Conservation (phyloP, 495 filamentous ascomycete species). For the Talaromyces wortmannii region DNA sequence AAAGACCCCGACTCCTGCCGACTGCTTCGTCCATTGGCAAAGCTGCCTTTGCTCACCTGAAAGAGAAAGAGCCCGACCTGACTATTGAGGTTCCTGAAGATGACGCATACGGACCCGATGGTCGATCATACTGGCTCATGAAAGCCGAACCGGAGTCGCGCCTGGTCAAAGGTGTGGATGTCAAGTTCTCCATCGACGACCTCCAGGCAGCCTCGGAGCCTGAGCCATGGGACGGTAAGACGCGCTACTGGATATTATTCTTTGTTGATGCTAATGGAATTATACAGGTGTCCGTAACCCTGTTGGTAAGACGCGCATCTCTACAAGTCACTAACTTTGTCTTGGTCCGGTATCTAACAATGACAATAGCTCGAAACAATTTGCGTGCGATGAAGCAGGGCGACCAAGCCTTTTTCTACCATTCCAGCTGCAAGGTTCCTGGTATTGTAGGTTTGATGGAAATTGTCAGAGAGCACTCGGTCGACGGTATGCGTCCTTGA, state of each 20-base stretch:
- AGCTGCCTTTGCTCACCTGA: slow-evolving; percentile 1
- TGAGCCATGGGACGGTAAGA: slow-evolving; percentile 81
- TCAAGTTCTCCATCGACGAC: slow-evolving; percentile 94
- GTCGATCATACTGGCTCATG: slow-evolving; percentile 75
- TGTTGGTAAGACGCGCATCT: slow-evolving; percentile 29
- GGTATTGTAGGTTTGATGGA: slow-evolving; percentile 93
- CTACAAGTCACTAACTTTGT: slow-evolving; percentile 4
- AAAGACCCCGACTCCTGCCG: not conserved
- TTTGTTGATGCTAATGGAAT: slow-evolving; percentile 11
- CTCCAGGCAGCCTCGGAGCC: slow-evolving; percentile 60
- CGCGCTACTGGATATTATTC: not conserved
- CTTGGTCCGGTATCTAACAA: not conserved
- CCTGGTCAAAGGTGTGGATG: slow-evolving; percentile 76
- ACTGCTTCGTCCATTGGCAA: too few species aligned
- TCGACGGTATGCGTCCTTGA: slow-evolving; percentile 54
- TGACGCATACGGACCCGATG: slow-evolving; percentile 6
- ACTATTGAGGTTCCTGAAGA: slow-evolving; percentile 7
- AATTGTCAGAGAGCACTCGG: slow-evolving; percentile 73
- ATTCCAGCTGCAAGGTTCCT: slow-evolving; percentile 88
- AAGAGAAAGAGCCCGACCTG: slow-evolving; percentile 7
- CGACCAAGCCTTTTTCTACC: slow-evolving; percentile 94
- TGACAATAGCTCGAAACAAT: slow-evolving; percentile 64
- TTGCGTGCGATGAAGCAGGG: slow-evolving; percentile 85
- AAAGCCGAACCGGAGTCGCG: slow-evolving; percentile 91
- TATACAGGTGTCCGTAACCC: slow-evolving; percentile 49